Evolutionary conservation across 2,329 filamentous ascomycete species (phyloP).

Genomic region (Trichophyton verrucosum): DNA sequence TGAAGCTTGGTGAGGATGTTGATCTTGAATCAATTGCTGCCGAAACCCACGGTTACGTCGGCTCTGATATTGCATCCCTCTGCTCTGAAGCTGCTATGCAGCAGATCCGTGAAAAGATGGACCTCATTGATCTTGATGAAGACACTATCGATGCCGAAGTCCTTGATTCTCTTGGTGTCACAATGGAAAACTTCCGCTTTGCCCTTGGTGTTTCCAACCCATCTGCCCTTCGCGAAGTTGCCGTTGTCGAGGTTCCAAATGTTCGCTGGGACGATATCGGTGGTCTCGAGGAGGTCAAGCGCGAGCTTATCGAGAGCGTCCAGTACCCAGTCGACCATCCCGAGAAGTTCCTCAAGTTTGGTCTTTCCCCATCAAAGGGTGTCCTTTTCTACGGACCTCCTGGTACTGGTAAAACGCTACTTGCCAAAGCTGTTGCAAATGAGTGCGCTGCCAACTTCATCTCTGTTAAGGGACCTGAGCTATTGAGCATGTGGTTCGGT

Average conservation of each 20-base stretch:
- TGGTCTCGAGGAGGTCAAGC: slow-evolving; percentile 96
- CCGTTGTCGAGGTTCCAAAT: slow-evolving; percentile 97
- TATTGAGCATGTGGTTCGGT: slow-evolving; percentile 99
- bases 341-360: slow-evolving; percentile 99
- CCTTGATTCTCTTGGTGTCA: slow-evolving; percentile 92
- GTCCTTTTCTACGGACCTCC: slow-evolving; percentile 97
- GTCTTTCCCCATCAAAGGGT: slow-evolving; percentile 92
- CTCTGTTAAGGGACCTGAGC: slow-evolving; percentile 94
- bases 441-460: slow-evolving; percentile 99
- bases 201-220: slow-evolving; percentile 97
- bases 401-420: slow-evolving; percentile 99
- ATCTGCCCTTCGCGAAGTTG: slow-evolving; percentile 94
- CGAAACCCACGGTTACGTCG: slow-evolving; percentile 97
- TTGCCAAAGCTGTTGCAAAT: slow-evolving; percentile 98
- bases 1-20: slow-evolving; percentile 96
- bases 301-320: slow-evolving; percentile 96
- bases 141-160: slow-evolving; percentile 99
- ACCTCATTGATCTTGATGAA: slow-evolving; percentile 95
- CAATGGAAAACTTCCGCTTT: slow-evolving; percentile 99
- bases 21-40: slow-evolving; percentile 93
- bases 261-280: slow-evolving; percentile 99
- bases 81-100: slow-evolving; percentile 99
- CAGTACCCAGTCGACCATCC: slow-evolving; percentile 99
- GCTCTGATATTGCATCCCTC: slow-evolving; percentile 93
- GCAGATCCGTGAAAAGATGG: slow-evolving; percentile 99